Evolutionary conservation across 768 basidiomycete genomes (phyloP).

Genomic region (Kwoniella bestiolae): DNA sequence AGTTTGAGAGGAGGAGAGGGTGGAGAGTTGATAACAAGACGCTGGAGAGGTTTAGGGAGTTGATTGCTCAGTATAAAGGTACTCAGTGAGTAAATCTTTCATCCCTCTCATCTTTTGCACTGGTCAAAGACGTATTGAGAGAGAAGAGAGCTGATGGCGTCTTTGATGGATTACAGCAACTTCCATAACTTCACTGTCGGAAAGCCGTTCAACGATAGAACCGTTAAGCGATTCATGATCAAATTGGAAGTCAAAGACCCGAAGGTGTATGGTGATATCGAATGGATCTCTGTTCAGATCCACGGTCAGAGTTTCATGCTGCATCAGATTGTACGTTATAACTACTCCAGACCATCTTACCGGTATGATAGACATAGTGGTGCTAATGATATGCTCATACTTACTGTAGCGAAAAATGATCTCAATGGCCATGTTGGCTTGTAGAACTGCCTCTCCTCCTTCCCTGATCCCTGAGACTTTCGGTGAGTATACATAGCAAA

Average conservation of each 20-base stretch:
- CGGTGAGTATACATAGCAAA: constrained; percentile 59
- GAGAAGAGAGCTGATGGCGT: neutral
- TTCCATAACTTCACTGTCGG: constrained; percentile 97
- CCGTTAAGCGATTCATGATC: constrained; percentile 85
- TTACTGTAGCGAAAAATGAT: constrained; percentile 90
- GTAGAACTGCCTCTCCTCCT: constrained; percentile 74
- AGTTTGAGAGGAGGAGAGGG: constrained; percentile 55
- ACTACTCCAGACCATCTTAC: no score
- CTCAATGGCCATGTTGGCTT: constrained; percentile 75
- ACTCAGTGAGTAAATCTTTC: constrained; percentile 73
- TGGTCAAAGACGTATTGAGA: no score
- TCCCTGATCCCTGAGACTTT: constrained; percentile 74
- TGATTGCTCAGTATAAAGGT: constrained; percentile 73
- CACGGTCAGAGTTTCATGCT: constrained; percentile 99
- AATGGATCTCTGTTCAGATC: constrained; percentile 91
- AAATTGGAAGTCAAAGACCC: constrained; percentile 83
- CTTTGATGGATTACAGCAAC: constrained; percentile 61
- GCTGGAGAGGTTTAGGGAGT: constrained; percentile 65
- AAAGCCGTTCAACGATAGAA: constrained; percentile 78
- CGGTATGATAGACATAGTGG: no score
- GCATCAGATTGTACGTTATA: constrained; percentile 75
- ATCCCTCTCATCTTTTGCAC: no score
- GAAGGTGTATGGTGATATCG: constrained; percentile 84
- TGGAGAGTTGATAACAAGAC: constrained; percentile 70
- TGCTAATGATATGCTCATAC: neutral